Evolutionary conservation across 495 filamentous ascomycete genomes (phyloP).

Genomic region (Bryoglossum gracile): DNA sequence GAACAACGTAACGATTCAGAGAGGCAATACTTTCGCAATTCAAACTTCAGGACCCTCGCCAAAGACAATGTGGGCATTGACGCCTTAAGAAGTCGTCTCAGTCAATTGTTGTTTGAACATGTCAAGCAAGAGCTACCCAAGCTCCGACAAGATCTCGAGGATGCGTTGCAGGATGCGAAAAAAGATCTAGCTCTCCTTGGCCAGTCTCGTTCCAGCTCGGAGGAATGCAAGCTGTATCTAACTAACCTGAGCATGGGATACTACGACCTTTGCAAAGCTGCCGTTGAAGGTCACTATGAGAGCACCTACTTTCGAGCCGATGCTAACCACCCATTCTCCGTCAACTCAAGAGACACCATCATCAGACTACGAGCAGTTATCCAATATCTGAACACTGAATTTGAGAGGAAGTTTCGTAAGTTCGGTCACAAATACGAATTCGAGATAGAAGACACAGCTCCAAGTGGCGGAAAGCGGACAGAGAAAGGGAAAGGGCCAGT

Average conservation of each 20-base stretch:
- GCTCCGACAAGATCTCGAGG: conserved; percentile 18
- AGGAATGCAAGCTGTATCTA: conserved; percentile 26
- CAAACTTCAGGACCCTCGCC: conserved; percentile 24
- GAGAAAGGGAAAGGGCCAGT: neutral
- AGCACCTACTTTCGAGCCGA: conserved; percentile 21
- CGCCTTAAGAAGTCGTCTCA: conserved; percentile 34
- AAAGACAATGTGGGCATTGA: conserved; percentile 30
- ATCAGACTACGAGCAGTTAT: conserved; percentile 27
- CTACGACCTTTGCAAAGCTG: conserved; percentile 29
- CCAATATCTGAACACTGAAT: conserved; percentile 26
- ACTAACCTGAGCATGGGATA: conserved; percentile 23
- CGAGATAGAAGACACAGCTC: neutral
- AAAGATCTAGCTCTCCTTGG: conserved; percentile 11
- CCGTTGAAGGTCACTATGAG: conserved; percentile 28
- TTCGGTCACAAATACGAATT: conserved; percentile 30
- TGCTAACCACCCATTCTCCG: conserved; percentile 4
- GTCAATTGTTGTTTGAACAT: conserved; percentile 35
- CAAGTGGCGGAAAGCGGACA: neutral
- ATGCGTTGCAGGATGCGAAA: neutral
- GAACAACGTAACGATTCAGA: conserved; percentile 36
- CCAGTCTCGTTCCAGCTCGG: neutral
- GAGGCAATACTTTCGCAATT: conserved; percentile 32
- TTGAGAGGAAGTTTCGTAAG: conserved; percentile 18
- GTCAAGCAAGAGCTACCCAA: conserved; percentile 34
- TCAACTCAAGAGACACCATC: conserved; percentile 11